Conservation (phyloP, 2,329 filamentous ascomycete species). For the Paracoccidioides lutzii region DNA sequence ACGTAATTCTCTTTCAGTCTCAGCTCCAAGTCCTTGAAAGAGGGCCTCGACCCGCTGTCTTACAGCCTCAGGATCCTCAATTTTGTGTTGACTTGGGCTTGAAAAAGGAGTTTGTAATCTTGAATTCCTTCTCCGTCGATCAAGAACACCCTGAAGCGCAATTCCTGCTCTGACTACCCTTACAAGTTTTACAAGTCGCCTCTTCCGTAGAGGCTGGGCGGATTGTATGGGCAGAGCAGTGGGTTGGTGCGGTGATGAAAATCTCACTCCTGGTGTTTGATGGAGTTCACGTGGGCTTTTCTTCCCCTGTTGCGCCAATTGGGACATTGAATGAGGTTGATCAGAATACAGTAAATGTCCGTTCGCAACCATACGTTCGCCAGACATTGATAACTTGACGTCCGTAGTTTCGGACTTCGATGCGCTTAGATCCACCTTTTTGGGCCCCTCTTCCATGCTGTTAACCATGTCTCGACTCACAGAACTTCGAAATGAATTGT, state of each 20-base stretch:
- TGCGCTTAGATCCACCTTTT: not conserved
- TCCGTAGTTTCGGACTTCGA: slow-evolving; percentile 4
- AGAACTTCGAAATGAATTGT: slow-evolving; percentile 18
- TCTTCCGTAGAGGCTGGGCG: slow-evolving; percentile 9
- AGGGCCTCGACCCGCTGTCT: slow-evolving; percentile 22
- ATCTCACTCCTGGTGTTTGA: not conserved
- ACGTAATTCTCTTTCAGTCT: slow-evolving; percentile 28
- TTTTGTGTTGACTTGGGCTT: slow-evolving; percentile 3
- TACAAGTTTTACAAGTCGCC: slow-evolving; percentile 18
- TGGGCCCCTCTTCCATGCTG: slow-evolving; percentile 8
- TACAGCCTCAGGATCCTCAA: slow-evolving; percentile 13
- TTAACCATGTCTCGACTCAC: not conserved
- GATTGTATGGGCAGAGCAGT: slow-evolving; percentile 9
- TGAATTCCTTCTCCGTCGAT: slow-evolving; percentile 10
- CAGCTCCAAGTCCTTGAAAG: slow-evolving; percentile 26
- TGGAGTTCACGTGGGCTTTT: not conserved
- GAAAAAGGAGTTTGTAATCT: slow-evolving; percentile 8
- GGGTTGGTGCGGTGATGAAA: slow-evolving; percentile 8
- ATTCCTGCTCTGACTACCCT: slow-evolving; percentile 27
- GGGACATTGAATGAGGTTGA: not conserved
- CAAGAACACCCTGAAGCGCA: slow-evolving; percentile 25
- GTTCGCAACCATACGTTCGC: not conserved
- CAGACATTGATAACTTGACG: not conserved
- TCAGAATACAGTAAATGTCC: not conserved
- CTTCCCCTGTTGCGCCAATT: not conserved